Percentiles rank a stretch among this genome's conserved stretches.
phyloP scores from a whole-genome alignment of 2,329 filamentous ascomycete genomes.

The Ilyonectria robusta region DNA sequence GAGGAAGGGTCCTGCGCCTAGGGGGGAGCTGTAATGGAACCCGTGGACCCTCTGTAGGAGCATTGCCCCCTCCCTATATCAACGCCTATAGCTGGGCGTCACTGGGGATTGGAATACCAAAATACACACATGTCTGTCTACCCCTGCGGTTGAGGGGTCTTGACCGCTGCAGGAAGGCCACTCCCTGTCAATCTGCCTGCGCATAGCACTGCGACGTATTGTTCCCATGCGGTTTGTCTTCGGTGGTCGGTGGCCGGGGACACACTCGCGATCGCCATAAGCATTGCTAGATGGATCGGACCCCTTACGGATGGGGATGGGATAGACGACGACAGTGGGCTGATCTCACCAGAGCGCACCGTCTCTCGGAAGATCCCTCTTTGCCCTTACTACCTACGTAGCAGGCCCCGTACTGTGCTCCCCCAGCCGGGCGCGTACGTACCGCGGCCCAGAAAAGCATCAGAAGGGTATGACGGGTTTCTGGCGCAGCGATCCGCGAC shows the following conservation, averaged over 20 bases:
- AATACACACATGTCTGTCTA: background rate
- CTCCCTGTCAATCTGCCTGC: background rate
- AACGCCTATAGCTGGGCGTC: background rate
- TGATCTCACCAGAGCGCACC: constrained; percentile 8
- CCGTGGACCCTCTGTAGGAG: too few species aligned
- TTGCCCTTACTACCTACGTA: too few species aligned
- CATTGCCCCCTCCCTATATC: background rate
- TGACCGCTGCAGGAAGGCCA: background rate
- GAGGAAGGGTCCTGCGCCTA: background rate
- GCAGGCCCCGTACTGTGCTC: constrained; percentile 4
- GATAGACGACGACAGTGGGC: constrained; percentile 28
- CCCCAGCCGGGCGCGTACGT: background rate
- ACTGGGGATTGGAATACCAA: background rate
- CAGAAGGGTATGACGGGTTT: background rate
- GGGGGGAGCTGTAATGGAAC: too few species aligned
- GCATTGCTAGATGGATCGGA: constrained; percentile 7
- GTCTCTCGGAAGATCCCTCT: constrained; percentile 12
- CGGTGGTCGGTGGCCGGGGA: background rate
- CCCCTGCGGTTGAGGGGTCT: background rate
- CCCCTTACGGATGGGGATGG: background rate
- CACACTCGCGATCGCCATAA: constrained; percentile 2
- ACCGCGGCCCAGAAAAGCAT: background rate
- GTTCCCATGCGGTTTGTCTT: background rate
- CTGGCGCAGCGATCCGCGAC: background rate
- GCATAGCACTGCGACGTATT: constrained; percentile 13